A percentile compares a stretch with the other conserved stretches of the same genome.
These are phyloP conservation scores for Camellia granthamiana DNA, from an alignment of 148 eudicot species.

Conservation along the genomic window DNA sequence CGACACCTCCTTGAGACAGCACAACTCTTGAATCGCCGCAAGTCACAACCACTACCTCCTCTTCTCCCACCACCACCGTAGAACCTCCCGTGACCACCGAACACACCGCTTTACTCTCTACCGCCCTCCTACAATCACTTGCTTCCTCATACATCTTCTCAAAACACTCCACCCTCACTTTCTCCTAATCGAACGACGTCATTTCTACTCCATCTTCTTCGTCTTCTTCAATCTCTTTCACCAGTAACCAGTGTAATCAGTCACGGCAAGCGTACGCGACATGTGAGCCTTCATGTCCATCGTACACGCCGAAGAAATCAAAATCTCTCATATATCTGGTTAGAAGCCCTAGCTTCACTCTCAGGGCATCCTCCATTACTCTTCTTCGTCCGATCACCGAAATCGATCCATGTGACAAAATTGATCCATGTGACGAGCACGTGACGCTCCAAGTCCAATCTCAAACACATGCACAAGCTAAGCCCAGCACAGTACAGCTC, in stretches of 20 bases:
- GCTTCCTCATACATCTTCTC: constrained; percentile 29
- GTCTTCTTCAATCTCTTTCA: constrained; percentile 23
- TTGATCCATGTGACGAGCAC: constrained; percentile 36
- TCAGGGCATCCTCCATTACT: constrained; percentile 61
- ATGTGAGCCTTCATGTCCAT: constrained; percentile 64
- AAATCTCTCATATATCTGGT: not conserved
- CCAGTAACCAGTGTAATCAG: constrained; percentile 36
- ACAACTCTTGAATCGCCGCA: too few relatives aligned
- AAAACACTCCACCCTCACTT: constrained; percentile 45
- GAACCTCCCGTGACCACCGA: too few relatives aligned
- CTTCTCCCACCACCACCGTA: too few relatives aligned
- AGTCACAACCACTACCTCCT: too few relatives aligned
- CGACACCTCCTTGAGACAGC: too few relatives aligned
- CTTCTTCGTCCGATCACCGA: constrained; percentile 57
- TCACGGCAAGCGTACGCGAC: constrained; percentile 59
- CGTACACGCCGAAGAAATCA: constrained; percentile 61
- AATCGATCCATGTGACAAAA: constrained; percentile 3
- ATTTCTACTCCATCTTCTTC: not conserved
- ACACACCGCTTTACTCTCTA: fast-evolving
- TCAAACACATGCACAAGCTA: too few relatives aligned
- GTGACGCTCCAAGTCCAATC: not conserved
- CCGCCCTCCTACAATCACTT: too few relatives aligned
- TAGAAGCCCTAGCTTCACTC: constrained; percentile 28
- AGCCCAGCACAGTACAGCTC: too few relatives aligned
- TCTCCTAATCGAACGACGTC: constrained; percentile 46